These are phyloP conservation scores for Fusarium decemcellulare DNA, from an alignment of 2,329 filamentous ascomycete genomes.

Conservation along the genomic window DNA sequence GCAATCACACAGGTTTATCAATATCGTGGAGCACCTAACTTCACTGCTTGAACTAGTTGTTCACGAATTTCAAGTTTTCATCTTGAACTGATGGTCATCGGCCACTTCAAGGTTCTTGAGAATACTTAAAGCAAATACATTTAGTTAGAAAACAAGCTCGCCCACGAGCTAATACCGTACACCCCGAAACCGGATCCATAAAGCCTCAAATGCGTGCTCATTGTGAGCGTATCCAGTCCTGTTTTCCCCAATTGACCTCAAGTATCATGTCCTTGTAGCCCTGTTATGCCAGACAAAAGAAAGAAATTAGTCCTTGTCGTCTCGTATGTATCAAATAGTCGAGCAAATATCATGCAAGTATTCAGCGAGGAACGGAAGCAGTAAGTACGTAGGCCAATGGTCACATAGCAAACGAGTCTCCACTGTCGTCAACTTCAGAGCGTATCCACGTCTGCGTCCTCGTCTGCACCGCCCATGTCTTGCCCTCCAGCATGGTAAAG, in stretches of 20 bases:
- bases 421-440: not conserved
- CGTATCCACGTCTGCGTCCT: not conserved
- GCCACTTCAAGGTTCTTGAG: not conserved
- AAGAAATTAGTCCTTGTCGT: conserved; percentile 4
- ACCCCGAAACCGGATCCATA: not conserved
- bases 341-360: not conserved
- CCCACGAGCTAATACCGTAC: not conserved
- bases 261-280: conserved; percentile 14
- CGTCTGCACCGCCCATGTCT: not conserved
- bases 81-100: too few relatives aligned
- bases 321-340: not conserved
- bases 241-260: conserved; percentile 2
- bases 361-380: not conserved
- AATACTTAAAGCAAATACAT: not conserved
- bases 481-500: not conserved
- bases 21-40: too few relatives aligned
- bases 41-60: too few relatives aligned
- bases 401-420: not conserved
- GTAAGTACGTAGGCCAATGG: not conserved
- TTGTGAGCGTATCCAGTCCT: conserved; percentile 11
- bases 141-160: not conserved
- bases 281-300: conserved; percentile 1
- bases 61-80: too few relatives aligned
- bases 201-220: not conserved
- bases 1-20: too few relatives aligned